phyloP scores from a whole-genome alignment of 2,329 filamentous ascomycete species.

The Calonectria hawksworthii region DNA sequence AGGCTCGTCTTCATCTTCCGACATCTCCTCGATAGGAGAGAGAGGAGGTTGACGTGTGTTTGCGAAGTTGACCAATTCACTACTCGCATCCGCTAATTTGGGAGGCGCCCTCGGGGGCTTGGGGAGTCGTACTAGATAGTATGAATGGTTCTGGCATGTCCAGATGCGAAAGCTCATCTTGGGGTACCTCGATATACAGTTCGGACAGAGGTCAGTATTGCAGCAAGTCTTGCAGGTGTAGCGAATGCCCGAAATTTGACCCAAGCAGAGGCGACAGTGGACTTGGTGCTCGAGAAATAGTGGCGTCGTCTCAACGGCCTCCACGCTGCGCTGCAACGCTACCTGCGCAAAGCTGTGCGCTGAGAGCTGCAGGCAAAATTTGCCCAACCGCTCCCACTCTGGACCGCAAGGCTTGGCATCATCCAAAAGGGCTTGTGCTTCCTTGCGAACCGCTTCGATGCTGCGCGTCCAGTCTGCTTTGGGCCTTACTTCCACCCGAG shows the following conservation, averaged over 20 bases:
- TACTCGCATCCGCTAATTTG: neutral
- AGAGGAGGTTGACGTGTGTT: neutral
- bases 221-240: constrained; percentile 29
- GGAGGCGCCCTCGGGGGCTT: neutral
- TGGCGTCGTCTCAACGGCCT: constrained; percentile 18
- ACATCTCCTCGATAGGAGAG: constrained; percentile 24
- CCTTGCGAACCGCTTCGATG: constrained; percentile 24
- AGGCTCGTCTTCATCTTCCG: neutral
- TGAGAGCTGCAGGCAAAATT: constrained; percentile 27
- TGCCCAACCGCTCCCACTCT: constrained; percentile 30
- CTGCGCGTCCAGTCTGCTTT: neutral
- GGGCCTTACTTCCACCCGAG: constrained; percentile 2
- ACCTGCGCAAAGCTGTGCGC: constrained; percentile 30
- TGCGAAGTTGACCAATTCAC: neutral
- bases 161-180: constrained; percentile 27
- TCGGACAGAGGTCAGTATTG: constrained; percentile 21
- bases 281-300: constrained; percentile 26
- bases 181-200: constrained; percentile 16
- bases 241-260: constrained; percentile 1
- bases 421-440: constrained; percentile 26
- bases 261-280: constrained; percentile 31
- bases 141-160: constrained; percentile 30
- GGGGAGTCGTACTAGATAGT: constrained; percentile 7
- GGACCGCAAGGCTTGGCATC: constrained; percentile 4
- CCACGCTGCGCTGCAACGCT: constrained; percentile 27